These are phyloP conservation scores for Colletotrichum sp. DNA, from an alignment of 2,329 filamentous ascomycete genomes.

Conservation along the genomic window DNA sequence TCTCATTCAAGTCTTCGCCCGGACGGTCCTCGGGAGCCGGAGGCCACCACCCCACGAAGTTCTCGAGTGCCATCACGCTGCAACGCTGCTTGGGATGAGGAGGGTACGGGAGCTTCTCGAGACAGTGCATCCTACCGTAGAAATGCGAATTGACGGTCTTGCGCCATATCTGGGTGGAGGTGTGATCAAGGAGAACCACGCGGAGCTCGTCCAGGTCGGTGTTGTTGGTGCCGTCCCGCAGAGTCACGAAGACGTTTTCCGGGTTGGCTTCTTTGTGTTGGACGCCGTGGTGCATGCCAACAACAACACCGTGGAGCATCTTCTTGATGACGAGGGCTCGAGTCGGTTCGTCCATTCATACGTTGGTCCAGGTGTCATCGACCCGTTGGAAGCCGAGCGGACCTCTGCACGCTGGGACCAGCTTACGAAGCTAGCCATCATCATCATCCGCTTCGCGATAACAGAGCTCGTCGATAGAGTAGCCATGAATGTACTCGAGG, in stretches of 20 bases:
- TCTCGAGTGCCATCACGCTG: not conserved
- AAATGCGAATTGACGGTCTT: not conserved
- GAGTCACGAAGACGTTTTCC: not conserved
- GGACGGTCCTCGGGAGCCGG: not conserved
- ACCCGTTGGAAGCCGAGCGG: not conserved
- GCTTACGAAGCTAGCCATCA: not conserved
- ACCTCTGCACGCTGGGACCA: not conserved
- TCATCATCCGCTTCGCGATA: not conserved
- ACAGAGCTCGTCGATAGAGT: not conserved
- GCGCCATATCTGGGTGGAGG: not conserved
- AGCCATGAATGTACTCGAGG: not conserved
- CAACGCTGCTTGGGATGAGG: not conserved
- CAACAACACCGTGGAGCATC: not conserved
- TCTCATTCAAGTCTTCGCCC: not conserved
- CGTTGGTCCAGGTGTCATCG: not conserved
- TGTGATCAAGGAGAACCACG: not conserved
- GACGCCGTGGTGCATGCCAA: not conserved
- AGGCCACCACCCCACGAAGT: not conserved
- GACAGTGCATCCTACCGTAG: not conserved
- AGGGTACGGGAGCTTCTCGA: not conserved
- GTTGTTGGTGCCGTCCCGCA: not conserved
- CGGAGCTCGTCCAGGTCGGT: not conserved
- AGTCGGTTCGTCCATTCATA: not conserved
- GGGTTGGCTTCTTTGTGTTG: not conserved
- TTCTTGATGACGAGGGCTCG: not conserved